Evolutionary conservation across 345 rosid species (phyloP).

Genomic region (Eucalyptus decipiens): DNA sequence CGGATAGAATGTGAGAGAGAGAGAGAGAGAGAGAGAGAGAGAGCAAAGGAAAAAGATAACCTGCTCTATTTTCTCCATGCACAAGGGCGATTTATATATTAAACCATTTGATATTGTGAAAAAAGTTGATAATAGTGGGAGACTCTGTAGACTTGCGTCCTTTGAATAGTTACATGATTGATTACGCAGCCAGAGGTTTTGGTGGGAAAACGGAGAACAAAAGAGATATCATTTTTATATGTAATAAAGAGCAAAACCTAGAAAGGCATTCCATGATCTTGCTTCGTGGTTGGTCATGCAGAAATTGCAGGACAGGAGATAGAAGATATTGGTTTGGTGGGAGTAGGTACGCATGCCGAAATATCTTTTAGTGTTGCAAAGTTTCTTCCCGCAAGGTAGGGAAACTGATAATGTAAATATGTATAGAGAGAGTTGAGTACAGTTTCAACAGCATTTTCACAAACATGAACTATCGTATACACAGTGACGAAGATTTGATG

Average conservation of each 20-base stretch:
- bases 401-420: background rate
- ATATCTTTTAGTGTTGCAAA: background rate
- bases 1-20: background rate
- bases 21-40: background rate
- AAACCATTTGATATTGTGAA: background rate
- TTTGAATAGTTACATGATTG: background rate
- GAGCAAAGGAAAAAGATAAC: background rate
- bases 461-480: background rate
- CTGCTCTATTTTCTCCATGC: background rate
- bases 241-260: background rate
- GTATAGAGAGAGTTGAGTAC: background rate
- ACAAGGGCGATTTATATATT: background rate
- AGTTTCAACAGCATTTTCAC: background rate
- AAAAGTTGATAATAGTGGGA: background rate
- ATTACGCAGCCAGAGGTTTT: background rate
- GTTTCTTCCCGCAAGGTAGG: background rate
- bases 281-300: background rate
- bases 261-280: background rate
- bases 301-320: background rate
- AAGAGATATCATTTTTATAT: background rate
- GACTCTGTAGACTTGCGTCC: background rate
- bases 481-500: background rate
- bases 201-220: background rate
- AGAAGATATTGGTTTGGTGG: background rate
- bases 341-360: background rate